Percentiles rank a stretch among this genome's conserved stretches.
Evolutionary conservation across 2,329 filamentous ascomycete species (phyloP).

Genomic region (Sclerotinia subarctica): DNA sequence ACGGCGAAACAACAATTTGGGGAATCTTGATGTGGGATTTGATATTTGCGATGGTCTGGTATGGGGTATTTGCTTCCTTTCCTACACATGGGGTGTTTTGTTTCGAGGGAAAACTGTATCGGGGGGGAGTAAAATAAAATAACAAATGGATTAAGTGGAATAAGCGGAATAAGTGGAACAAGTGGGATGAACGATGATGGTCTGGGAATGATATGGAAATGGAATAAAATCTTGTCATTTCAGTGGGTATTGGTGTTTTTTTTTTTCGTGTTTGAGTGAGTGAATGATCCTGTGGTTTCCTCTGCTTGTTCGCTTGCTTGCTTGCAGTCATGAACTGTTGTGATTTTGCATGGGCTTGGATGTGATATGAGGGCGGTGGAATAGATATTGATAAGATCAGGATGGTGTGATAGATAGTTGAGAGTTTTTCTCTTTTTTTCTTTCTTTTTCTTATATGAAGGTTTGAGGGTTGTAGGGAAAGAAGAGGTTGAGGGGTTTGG

Average conservation of each 20-base stretch:
- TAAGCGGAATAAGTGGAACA: neutral
- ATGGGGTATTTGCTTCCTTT: slow-evolving; percentile 2
- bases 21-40: slow-evolving; percentile 2
- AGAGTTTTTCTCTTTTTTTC: too few species aligned
- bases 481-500: neutral
- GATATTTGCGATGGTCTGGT: slow-evolving; percentile 4
- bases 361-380: neutral
- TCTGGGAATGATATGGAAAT: neutral
- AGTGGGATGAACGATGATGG: slow-evolving; percentile 5
- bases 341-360: neutral
- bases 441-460: neutral
- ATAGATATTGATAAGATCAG: neutral
- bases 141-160: neutral
- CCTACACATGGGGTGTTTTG: neutral
- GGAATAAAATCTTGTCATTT: slow-evolving; percentile 1
- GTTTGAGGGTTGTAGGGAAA: neutral
- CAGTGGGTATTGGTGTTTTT: neutral
- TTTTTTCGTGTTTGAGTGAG: too few species aligned
- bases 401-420: neutral
- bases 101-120: slow-evolving; percentile 4
- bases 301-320: neutral
- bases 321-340: neutral
- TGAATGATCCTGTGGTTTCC: neutral
- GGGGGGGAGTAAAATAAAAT: neutral
- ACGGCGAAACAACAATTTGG: slow-evolving; percentile 9